phyloP scores from a whole-genome alignment of 305 asterid species.

The Fraxinus angustifolia region DNA sequence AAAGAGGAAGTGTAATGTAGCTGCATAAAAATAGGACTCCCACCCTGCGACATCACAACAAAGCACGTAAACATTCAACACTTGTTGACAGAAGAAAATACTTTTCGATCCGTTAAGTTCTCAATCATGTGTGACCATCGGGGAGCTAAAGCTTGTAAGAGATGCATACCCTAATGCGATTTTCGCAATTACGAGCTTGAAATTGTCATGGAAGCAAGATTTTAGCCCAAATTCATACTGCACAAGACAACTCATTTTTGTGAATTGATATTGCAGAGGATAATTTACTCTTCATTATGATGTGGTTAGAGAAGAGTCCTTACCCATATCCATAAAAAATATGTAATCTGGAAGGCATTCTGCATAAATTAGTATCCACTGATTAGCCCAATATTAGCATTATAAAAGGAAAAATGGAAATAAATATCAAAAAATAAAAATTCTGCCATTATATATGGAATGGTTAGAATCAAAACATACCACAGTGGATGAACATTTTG shows the following conservation, averaged over 20 bases:
- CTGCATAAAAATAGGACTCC: constrained; percentile 73
- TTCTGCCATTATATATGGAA: background rate
- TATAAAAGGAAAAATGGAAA: background rate
- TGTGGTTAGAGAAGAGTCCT: constrained; percentile 21
- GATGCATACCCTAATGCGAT: constrained; percentile 60
- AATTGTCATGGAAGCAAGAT: constrained; percentile 73
- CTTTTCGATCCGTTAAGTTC: background rate
- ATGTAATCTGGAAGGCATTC: constrained; percentile 83
- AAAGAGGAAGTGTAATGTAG: constrained; percentile 89
- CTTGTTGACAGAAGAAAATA: background rate
- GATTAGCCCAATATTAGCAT: constrained; percentile 19
- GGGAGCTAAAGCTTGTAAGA: background rate
- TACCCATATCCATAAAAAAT: constrained; percentile 95
- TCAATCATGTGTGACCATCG: background rate
- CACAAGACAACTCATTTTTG: constrained; percentile 19
- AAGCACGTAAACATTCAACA: background rate
- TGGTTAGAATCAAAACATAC: background rate
- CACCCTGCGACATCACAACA: constrained; percentile 45
- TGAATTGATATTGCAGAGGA: background rate
- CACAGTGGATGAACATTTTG: background rate
- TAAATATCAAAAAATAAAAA: background rate
- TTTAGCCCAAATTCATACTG: constrained; percentile 67
- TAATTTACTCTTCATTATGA: background rate
- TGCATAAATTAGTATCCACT: constrained; percentile 35
- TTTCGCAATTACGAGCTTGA: constrained; percentile 51